Evolutionary conservation across 768 basidiomycete species (phyloP), one percentile per base, ranked within the genome.

Genomic region (Punctularia strigosozonata): DNA sequence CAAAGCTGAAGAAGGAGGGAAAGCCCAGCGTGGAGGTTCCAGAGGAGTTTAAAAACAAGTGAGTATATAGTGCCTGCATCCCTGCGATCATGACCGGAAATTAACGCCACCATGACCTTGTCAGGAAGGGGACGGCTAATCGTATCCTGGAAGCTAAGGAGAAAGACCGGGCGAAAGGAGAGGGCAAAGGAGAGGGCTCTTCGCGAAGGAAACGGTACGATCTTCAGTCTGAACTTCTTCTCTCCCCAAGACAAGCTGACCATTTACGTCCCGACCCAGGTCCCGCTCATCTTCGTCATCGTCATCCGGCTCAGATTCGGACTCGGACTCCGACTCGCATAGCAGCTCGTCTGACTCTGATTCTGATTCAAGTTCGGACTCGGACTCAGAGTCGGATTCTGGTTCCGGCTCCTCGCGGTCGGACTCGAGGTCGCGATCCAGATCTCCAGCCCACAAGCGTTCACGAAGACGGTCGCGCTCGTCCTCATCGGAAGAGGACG

Each of bases 1-100:
- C 77, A 3, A 85, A 85, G 56, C 57, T 82, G 26, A 80, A 74
- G 56, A 63, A 67, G 0, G 74, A 78, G 6, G 80, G 80, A 7
- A 77, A 79, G 47, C 86, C 88, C 3, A 76, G 75, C 14, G 78
- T 87, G 0, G 85, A 88, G 44, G 74, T 90, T 8, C 90, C 90
- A 4, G 89, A 91, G 44, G 91, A 95, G 57, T 92, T 95, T 60
- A 88, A 77, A 66, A 70, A 60, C 44, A 79, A 80, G 85, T 86
- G 40, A 25, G 77, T 66, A 6, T 43, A 7, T 17, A 1, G 4
- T 22, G n/a, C n/a, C 15, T 36, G 20, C 36, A 31, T 38, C 18
- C 5, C 21, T 17, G 23, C 14, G 1, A 13, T 12, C 5, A 21
- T 17, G n/a, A n/a, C 5, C 17, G 4, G 12, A 17, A 8, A 40